Evolutionary conservation across 176 grass and related monocot genomes (phyloP).

Genomic region (Thalia dealbata): DNA sequence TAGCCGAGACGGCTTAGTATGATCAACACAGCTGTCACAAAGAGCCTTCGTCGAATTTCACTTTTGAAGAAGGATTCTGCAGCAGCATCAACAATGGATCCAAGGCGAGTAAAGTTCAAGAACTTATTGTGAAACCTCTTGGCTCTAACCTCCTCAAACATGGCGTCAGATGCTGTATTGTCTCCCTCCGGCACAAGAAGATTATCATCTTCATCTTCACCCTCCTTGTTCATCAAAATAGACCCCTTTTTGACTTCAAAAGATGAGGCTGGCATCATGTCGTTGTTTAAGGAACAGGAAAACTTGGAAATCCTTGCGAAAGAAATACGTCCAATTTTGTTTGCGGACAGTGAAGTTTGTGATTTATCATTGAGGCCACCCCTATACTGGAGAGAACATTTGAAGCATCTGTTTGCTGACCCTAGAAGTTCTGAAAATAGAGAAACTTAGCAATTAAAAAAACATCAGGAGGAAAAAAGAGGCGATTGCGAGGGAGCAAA

Average conservation of each 20-base stretch:
- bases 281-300: neutral
- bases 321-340: neutral
- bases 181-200: neutral
- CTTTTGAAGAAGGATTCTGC: constrained; percentile 94
- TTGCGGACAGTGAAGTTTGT: neutral
- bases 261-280: constrained; percentile 1
- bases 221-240: neutral
- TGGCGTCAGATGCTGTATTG: neutral
- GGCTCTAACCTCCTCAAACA: neutral
- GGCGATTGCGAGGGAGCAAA: neutral
- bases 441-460: neutral
- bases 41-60: constrained; percentile 70
- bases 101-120: constrained; percentile 62
- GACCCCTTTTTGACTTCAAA: neutral
- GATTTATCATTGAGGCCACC: neutral
- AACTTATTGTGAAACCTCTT: constrained; percentile 60
- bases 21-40: constrained; percentile 63
- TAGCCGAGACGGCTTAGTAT: constrained; percentile 77
- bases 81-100: constrained; percentile 51
- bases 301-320: neutral
- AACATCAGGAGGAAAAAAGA: neutral
- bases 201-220: neutral
- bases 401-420: neutral
- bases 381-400: neutral
- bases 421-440: neutral